Evolutionary conservation across 1,284 basidiomycete species (phyloP).

Genomic region (Austroboletus rostrupii): DNA sequence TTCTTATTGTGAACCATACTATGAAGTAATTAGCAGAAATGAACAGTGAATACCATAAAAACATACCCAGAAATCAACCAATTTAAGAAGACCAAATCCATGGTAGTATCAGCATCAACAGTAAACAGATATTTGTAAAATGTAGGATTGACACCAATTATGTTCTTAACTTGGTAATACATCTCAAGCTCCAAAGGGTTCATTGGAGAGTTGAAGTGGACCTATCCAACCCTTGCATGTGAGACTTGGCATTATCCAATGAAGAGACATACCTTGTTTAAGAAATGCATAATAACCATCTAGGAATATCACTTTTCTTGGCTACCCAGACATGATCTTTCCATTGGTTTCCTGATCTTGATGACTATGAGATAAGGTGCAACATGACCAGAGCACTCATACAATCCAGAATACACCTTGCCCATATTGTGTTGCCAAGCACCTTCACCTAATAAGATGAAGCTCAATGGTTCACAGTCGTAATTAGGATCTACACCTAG

Average conservation of each 20-base stretch:
- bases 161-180: constrained; percentile 99
- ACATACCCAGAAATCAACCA: constrained; percentile 87
- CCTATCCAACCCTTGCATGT: too few species aligned
- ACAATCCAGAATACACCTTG: constrained; percentile 96
- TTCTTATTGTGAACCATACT: too few species aligned
- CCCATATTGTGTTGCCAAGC: constrained; percentile 97
- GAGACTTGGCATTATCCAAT: too few species aligned
- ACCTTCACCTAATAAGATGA: constrained; percentile 91
- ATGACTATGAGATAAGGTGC: constrained; percentile 96
- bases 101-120: constrained; percentile 96
- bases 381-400: constrained; percentile 92
- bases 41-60: background rate
- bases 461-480: constrained; percentile 93
- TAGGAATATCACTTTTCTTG: constrained; percentile 97
- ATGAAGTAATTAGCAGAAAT: constrained; percentile 33
- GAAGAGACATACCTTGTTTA: too few species aligned
- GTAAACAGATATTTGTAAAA: constrained; percentile 98
- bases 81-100: constrained; percentile 83
- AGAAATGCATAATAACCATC: constrained; percentile 93
- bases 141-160: constrained; percentile 96
- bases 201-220: too few species aligned
- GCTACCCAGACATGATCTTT: constrained; percentile 91
- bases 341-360: constrained; percentile 96
- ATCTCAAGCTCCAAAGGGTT: too few species aligned
- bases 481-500: constrained; percentile 90